Conservation (phyloP, 306 rosid species). For the Bauhinia variegata region DNA sequence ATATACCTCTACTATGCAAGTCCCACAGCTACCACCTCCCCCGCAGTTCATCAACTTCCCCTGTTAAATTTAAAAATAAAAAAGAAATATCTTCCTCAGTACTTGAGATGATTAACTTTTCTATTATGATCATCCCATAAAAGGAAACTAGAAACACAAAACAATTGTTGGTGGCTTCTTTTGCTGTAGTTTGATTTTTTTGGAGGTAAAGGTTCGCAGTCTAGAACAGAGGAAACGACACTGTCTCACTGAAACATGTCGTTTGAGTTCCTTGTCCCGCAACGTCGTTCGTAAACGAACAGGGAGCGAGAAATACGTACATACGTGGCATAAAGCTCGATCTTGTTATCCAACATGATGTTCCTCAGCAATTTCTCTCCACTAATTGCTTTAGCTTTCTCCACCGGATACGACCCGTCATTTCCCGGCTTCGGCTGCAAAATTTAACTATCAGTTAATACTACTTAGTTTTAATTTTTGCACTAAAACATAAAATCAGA, state of each 20-base stretch:
- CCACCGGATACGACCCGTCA: conserved; percentile 73
- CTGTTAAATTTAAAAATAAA: conserved; percentile 34
- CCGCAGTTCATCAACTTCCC: conserved; percentile 97
- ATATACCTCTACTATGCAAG: conserved; percentile 89
- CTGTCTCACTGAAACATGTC: not conserved
- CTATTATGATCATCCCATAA: not conserved
- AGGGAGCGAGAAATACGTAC: conserved; percentile 51
- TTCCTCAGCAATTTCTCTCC: conserved; percentile 87
- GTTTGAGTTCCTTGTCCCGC: not conserved
- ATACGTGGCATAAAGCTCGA: conserved; percentile 90
- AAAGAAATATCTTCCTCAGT: not conserved
- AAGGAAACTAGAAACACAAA: no score
- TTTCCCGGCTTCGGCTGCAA: conserved; percentile 67
- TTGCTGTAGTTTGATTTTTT: no score
- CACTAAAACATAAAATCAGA: not conserved
- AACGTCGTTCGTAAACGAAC: not conserved
- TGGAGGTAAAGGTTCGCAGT: no score
- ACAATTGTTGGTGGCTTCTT: no score
- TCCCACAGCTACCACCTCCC: conserved; percentile 94
- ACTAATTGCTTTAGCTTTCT: conserved; percentile 61
- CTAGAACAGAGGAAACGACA: no score
- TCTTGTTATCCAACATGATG: conserved; percentile 82
- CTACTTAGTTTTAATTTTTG: not conserved
- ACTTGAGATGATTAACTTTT: no score
- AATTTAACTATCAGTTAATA: not conserved